These are phyloP conservation scores for Fragaria ananassa DNA, from an alignment of 306 rosid species.

Conservation along the genomic window DNA sequence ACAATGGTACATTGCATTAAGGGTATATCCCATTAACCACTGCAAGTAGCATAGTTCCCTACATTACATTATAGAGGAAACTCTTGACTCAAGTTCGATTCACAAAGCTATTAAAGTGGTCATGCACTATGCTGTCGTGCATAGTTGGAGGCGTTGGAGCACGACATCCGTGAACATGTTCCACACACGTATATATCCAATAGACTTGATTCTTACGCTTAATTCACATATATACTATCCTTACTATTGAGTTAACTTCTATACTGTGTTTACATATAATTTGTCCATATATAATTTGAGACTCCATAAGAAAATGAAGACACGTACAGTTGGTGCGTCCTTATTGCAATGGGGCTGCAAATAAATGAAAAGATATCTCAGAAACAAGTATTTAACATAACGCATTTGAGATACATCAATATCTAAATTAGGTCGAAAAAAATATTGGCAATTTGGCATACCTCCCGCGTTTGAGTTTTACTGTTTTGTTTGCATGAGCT, in stretches of 20 bases:
- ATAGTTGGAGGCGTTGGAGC: too few species aligned
- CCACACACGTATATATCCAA: too few species aligned
- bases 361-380: conserved; percentile 13
- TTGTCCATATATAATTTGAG: neutral
- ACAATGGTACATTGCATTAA: neutral
- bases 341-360: conserved; percentile 61
- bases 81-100: too few species aligned
- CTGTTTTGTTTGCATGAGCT: conserved; percentile 56
- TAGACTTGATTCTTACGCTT: too few species aligned
- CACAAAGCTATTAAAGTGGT: too few species aligned
- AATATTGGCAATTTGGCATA: neutral
- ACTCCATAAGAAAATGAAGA: neutral
- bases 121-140: too few species aligned
- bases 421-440: neutral
- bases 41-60: too few species aligned
- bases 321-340: conserved; percentile 75
- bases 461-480: neutral
- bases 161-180: too few species aligned
- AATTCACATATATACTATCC: too few species aligned
- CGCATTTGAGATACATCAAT: neutral
- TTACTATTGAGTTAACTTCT: too few species aligned
- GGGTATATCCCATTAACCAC: neutral
- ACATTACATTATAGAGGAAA: too few species aligned
- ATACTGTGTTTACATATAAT: neutral
- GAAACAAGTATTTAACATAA: neutral